phyloP scores from a whole-genome alignment of 2,329 filamentous ascomycete species.

The Boeremia exigua region DNA sequence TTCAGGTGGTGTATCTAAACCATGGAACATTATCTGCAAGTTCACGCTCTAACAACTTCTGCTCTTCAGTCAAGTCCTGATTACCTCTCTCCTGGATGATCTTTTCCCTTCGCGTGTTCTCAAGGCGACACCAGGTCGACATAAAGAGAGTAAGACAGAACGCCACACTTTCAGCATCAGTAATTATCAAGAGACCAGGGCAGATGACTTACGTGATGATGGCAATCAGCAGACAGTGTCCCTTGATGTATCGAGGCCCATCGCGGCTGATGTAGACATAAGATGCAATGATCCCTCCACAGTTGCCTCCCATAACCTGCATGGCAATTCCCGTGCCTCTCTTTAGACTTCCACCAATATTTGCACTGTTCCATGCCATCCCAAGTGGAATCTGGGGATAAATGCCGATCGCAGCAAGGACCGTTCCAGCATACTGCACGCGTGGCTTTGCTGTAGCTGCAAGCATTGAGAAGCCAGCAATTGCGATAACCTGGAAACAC shows the following conservation, averaged over 20 bases:
- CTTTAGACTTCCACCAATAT: slow-evolving; percentile 63
- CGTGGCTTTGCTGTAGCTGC: slow-evolving; percentile 33
- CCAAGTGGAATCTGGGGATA: slow-evolving; percentile 64
- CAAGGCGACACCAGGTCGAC: slow-evolving; percentile 62
- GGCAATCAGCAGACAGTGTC: slow-evolving; percentile 56
- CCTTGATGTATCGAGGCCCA: slow-evolving; percentile 52
- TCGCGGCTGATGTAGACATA: slow-evolving; percentile 58
- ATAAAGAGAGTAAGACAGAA: slow-evolving; percentile 60
- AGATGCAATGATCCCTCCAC: slow-evolving; percentile 76
- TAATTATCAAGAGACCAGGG: not conserved
- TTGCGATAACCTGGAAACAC: slow-evolving; percentile 56
- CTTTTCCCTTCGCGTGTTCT: slow-evolving; percentile 62
- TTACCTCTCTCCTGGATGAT: slow-evolving; percentile 51
- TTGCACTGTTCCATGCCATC: slow-evolving; percentile 65
- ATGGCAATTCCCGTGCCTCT: slow-evolving; percentile 63
- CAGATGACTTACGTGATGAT: slow-evolving; percentile 44
- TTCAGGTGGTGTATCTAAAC: slow-evolving; percentile 45
- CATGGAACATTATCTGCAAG: slow-evolving; percentile 62
- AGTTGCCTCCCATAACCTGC: slow-evolving; percentile 60
- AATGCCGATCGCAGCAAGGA: slow-evolving; percentile 51
- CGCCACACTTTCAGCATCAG: slow-evolving; percentile 50
- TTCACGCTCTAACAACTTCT: slow-evolving; percentile 60
- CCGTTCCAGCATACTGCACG: slow-evolving; percentile 44
- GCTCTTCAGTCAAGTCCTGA: slow-evolving; percentile 60
- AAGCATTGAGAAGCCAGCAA: slow-evolving; percentile 54